Evolutionary conservation across 2,329 filamentous ascomycete species (phyloP), one percentile per base, ranked within the genome.

Genomic region (Paraphoma sp.): DNA sequence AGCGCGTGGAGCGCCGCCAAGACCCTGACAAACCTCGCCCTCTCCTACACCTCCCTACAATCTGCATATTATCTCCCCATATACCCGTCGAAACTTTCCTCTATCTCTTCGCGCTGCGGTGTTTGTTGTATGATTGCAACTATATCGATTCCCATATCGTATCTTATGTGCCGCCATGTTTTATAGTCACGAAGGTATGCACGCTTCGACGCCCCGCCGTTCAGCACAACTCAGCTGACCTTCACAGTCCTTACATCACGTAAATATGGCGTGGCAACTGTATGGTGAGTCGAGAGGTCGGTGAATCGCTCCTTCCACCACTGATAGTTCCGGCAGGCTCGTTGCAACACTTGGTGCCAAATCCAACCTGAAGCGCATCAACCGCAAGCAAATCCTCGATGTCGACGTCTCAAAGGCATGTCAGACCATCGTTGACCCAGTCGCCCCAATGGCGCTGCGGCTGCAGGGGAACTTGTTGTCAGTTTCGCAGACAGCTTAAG

Each of bases 191-290:
- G 93, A 97, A 79, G 92, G 94, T 95, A 81, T 73, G 88, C 55
- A 36, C 9, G 10, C 33, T 10, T 10, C 33, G 14, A 10, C 33
- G 9, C 33, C 33, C 3, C 33, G 14, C 33, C 3, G 10, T 44
- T 44, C 42, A 33, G 23, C 31, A 12, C 36, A 40, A 16, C 8
- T 40, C 50, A 31, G 51, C 70, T 77, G 31, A 77, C 60, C 3
- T 36, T 53, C 18, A 31, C 48, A 88, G 86, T 99, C 57, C 86
- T 99, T 53, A 95, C 89, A 3, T 94, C 86, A 60, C 88, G 88
- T 71, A 89, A 95, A 74, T 91, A 97, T 85, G 95, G 95, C 53
- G 91, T 99, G 54, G 90, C 94, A 12, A 99, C 94, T 2, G 89
- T 99, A 57, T 99, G 95, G 94, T 96, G 82, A 70, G 85, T 70